Evolutionary conservation across 257 asterid species (phyloP).

Genomic region (Ballota nigra): DNA sequence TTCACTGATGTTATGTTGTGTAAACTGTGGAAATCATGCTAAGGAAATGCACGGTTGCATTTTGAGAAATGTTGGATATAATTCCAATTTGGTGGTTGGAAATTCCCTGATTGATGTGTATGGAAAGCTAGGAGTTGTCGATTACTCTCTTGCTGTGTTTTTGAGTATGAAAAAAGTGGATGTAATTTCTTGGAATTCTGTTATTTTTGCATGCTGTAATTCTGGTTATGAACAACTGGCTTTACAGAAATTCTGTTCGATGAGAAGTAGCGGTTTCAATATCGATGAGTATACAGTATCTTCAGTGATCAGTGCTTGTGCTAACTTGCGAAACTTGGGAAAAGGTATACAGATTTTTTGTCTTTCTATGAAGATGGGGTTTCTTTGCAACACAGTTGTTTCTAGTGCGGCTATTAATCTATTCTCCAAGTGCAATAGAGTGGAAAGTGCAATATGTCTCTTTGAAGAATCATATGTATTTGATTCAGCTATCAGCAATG

Average conservation of each 20-base stretch:
- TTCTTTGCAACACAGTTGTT: conserved; percentile 47
- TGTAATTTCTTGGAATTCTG: conserved; percentile 67
- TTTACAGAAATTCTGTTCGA: conserved; percentile 35
- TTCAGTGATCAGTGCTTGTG: conserved; percentile 47
- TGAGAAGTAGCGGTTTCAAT: conserved; percentile 40
- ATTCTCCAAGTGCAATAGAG: conserved; percentile 68
- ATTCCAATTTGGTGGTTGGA: conserved; percentile 51
- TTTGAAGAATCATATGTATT: conserved; percentile 38
- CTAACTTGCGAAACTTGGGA: conserved; percentile 49
- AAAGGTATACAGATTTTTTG: conserved; percentile 58
- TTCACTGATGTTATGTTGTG: conserved; percentile 50
- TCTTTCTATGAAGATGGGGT: conserved; percentile 57
- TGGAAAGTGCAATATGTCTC: conserved; percentile 41
- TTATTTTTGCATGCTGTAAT: conserved; percentile 58
- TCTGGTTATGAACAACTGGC: conserved; percentile 43
- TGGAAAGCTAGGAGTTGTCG: conserved; percentile 62
- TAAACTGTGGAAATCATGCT: conserved; percentile 36
- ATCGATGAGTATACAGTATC: conserved; percentile 61
- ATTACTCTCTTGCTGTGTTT: conserved; percentile 58
- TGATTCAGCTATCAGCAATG: conserved; percentile 51
- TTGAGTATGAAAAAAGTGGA: conserved; percentile 54
- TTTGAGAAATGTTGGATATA: conserved; percentile 42
- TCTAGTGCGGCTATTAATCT: conserved; percentile 69
- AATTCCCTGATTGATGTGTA: conserved; percentile 63
- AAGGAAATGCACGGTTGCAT: conserved; percentile 63